Evolutionary conservation across 169 alveolate genomes (phyloP), one percentile per base, ranked within the genome.

Genomic region (Babesia bigemina): DNA sequence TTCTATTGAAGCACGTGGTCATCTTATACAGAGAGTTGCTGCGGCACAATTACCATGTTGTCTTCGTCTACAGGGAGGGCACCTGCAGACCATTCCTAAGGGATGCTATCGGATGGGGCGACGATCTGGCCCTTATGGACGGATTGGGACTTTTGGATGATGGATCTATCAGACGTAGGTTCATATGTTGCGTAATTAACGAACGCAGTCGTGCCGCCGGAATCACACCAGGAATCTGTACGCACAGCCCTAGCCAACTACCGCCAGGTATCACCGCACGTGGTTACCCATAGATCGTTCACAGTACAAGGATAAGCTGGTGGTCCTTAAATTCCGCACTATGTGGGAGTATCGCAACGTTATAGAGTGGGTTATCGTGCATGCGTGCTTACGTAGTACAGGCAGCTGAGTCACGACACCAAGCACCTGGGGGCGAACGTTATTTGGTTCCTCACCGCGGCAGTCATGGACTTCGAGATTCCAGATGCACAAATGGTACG

Each of bases 291-390:
- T 6, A 42, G 3, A 29, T 2, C 14, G 10, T 8, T 28, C 0
- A 2, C 58, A 73, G 84, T 62, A 61, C 84, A 73, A 73, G 58
- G 36, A 24, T n/a, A 59, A 59, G 22, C 75, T 73, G 2, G n/a
- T 59, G 16, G 2, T 61, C n/a, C 42, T 19, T 14, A 11, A 26
- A 49, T 73, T 73, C n/a, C 42, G 52, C 45, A 42, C 59, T 1
- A n/a, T 59, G 49, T 12, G 14, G 12, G 75, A 73, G 21, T 73
- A 73, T 53, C 61, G 50, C 53, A 33, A 21, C 13, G 45, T 36
- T n/a, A 2, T 61, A 45, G 66, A 58, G 84, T 73, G 14, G 29
- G 84, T 61, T 28, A 16, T 24, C 14, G 17, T 26, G 36, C 26
- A 33, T 13, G 28, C 57, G 28, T 0, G 16, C 28, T 21, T 2